Evolutionary conservation across 2,329 filamentous ascomycete genomes (phyloP), one percentile per base, ranked within the genome.

Genomic region (Xylariales sp.): DNA sequence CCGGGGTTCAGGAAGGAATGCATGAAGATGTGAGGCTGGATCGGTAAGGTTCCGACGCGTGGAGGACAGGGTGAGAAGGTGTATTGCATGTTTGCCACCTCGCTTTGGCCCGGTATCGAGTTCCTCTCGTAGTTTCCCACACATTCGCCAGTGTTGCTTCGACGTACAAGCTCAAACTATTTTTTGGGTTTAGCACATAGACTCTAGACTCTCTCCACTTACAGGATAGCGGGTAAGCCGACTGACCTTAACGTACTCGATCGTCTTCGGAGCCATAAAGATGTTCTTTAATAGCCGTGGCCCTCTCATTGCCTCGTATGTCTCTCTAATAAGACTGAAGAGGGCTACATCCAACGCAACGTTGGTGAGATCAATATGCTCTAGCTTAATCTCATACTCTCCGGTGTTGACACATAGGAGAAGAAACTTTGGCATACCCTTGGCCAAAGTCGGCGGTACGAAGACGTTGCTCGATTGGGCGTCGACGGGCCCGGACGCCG

Each of bases 21-120:
- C 71, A 74, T 74, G 34, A 73, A 74, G 8, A 74, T 48, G 41
- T 74, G 68, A 12, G 68, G 64, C 2, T 67, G 68, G 1, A 74
- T 64, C 0, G 72, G 72, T 7, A 73, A 6, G 2, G 39, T 5
- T 2, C 69, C 68, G 12, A 71, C 62, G 4, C n/a, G 50, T 14
- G 72, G 69, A 0, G 71, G 71, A 34, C 68, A 74, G 5, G 72
- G 72, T 1, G 34, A 52, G 41, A 70, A 70, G 6, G 61, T 49
- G 50, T 73, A 74, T 53, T 71, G 65, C 16, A 41, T 54, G 8
- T 34, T 61, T 9, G 46, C n/a, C 1, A 74, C 62, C 48, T 74
- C 68, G 1, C 63, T 56, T 3, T 32, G 12, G 2, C 65, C 52
- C 1, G 71, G 71, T 3, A 73, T 73, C 0, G 69, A 72, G 49